A percentile compares a stretch with the other conserved stretches of the same genome.
Conservation (phyloP, 1,284 basidiomycete species). For the Schizopora paradoxa region DNA sequence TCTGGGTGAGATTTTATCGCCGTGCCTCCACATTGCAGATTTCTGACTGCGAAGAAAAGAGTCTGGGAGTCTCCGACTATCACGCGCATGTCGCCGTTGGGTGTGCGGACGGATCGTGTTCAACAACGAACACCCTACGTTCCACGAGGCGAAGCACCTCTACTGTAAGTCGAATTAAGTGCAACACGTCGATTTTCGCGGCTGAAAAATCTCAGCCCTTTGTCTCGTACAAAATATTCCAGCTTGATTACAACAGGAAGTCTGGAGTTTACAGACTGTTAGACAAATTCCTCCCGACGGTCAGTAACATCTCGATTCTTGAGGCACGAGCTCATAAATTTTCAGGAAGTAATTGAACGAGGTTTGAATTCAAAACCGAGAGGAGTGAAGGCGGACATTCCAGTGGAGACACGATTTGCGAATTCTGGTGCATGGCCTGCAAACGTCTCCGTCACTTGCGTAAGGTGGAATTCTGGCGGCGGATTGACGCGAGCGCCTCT, state of each 20-base stretch:
- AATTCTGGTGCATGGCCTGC: conserved; percentile 69
- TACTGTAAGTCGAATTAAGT: conserved; percentile 49
- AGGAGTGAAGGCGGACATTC: conserved; percentile 30
- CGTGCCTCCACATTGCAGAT: neutral
- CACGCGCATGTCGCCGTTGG: conserved; percentile 82
- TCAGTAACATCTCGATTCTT: conserved; percentile 26
- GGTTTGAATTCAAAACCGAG: conserved; percentile 24
- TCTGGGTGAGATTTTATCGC: conserved; percentile 58
- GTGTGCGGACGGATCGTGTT: conserved; percentile 75
- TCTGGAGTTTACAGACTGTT: conserved; percentile 76
- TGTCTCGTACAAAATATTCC: conserved; percentile 74
- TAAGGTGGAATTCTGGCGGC: conserved; percentile 73
- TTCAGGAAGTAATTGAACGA: conserved; percentile 35
- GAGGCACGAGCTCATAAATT: conserved; percentile 23
- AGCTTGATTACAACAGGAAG: conserved; percentile 78
- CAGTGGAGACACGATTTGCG: conserved; percentile 23
- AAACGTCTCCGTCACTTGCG: conserved; percentile 69
- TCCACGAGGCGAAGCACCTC: conserved; percentile 62
- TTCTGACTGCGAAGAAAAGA: conserved; percentile 45
- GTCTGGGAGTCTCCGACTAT: conserved; percentile 71
- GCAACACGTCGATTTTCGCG: conserved; percentile 1
- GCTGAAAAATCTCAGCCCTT: conserved; percentile 49
- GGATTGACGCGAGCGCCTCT: conserved; percentile 63
- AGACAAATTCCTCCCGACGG: conserved; percentile 76
- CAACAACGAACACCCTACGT: conserved; percentile 65